Conservation (phyloP, 2,329 filamentous ascomycete species). For the Pestalotiopsis sp. region DNA sequence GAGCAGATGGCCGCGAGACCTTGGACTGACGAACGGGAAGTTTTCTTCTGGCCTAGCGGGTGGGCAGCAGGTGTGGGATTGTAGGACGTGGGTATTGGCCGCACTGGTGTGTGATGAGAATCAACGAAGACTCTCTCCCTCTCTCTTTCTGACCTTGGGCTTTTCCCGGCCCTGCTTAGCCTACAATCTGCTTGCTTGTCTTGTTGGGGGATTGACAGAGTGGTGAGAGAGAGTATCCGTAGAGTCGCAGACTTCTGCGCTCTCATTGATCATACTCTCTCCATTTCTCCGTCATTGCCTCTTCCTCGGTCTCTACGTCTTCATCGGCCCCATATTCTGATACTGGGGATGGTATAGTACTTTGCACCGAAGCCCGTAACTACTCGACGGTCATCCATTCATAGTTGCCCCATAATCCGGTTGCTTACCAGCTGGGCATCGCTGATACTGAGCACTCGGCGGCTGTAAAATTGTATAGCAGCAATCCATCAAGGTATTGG, state of each 20-base stretch:
- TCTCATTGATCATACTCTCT: neutral
- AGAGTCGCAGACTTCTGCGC: neutral
- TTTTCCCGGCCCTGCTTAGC: neutral
- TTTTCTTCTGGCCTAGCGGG: constrained; percentile 6
- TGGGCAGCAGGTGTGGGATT: constrained; percentile 14
- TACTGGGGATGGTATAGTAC: neutral
- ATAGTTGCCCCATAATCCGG: neutral
- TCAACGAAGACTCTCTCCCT: neutral
- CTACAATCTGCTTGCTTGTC: neutral
- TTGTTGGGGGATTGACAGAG: neutral
- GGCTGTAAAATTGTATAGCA: neutral
- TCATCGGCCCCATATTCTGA: neutral
- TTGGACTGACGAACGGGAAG: constrained; percentile 12
- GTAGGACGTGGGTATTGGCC: constrained; percentile 7
- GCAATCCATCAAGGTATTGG: neutral
- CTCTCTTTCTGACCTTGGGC: too few species aligned
- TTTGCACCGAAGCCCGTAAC: neutral
- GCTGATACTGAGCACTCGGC: neutral
- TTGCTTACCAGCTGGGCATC: neutral
- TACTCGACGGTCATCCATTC: neutral
- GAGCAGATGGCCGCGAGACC: constrained; percentile 12
- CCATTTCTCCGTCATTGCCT: neutral
- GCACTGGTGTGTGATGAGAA: neutral
- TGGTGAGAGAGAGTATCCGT: neutral
- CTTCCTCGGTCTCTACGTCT: neutral